Percentiles rank a stretch among this genome's conserved stretches.
Evolutionary conservation across 2,329 filamentous ascomycete species (phyloP).

Genomic region (Colletotrichum siamense): DNA sequence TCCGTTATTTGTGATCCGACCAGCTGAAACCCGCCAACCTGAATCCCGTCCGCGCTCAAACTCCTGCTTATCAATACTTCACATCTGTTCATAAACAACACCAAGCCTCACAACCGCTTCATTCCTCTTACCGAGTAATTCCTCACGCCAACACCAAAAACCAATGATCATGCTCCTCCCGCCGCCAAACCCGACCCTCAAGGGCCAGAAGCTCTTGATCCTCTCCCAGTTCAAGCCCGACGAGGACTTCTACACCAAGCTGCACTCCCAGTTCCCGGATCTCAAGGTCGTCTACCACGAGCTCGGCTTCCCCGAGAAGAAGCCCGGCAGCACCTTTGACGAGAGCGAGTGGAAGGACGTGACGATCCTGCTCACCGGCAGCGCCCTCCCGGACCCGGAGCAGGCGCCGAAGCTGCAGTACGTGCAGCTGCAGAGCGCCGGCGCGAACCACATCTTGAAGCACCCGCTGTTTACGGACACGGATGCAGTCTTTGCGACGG

Average conservation of each 20-base stretch:
- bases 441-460: slow-evolving; percentile 54
- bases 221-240: slow-evolving; percentile 38
- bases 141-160: neutral
- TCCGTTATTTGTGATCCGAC: neutral
- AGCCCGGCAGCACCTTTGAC: slow-evolving; percentile 27
- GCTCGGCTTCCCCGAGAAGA: slow-evolving; percentile 32
- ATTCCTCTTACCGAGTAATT: neutral
- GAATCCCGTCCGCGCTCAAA: neutral
- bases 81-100: neutral
- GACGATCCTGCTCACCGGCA: slow-evolving; percentile 53
- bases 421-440: slow-evolving; percentile 60
- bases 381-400: slow-evolving; percentile 45
- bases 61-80: neutral
- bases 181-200: slow-evolving; percentile 14
- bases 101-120: neutral
- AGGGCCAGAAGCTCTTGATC: slow-evolving; percentile 54
- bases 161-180: slow-evolving; percentile 19
- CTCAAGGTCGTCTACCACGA: slow-evolving; percentile 42
- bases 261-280: slow-evolving; percentile 47
- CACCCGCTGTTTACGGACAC: slow-evolving; percentile 55
- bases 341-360: slow-evolving; percentile 50
- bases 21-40: neutral
- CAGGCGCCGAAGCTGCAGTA: slow-evolving; percentile 54
- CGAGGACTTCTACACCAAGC: slow-evolving; percentile 35
- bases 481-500: slow-evolving; percentile 56